Base-by-base conservation (phyloP, 805 yeast genomes). In the Metschnikowia lachancei region DNA sequence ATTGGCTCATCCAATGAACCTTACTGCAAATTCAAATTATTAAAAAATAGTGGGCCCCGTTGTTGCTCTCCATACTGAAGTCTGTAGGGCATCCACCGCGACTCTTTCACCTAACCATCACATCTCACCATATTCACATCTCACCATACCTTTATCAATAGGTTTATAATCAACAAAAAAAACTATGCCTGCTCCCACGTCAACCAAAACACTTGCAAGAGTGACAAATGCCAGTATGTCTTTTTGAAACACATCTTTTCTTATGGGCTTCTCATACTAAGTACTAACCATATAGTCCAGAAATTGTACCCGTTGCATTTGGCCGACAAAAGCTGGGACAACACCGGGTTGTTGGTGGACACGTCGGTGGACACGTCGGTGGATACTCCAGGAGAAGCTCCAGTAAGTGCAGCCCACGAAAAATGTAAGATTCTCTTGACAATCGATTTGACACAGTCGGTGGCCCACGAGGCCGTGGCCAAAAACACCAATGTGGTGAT, bases 291-390 rank as follows among this genome's bases (percentile, higher is more conserved):
- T 5, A 13, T 11, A 71, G 82, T 92, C 49, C 87, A 89, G 60
- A 81, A 78, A 53, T 69, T 82, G n/a, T 94, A 87, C 60, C 99
- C 99, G 2, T 63, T 78, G 13, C 78, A 77, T 37, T 76, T 86
- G 49, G 97, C 98, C 0, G 98, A 92, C 58, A 72, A 75, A 17
- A 65, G 90, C 2, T 94, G 99, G 99, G 99, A 94, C 61, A 94
- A 94, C 64, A 91, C 97, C 0, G 99, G 99, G 1, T 72, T 94
- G 29, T 66, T 94, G 37, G 84, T 94, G 9, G 96, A 91, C 59
- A 68, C 92, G 10, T 52, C 62, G 3, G 57, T 57, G 3, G 46
- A n/a, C n/a, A n/a, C n/a, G n/a, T n/a, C 28, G 3, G 28, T 26
- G 28, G 28, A 26, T 8, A 8, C 24, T 20, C 24, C 24, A 20